Conservation (phyloP, 75 land plant species). For the Cupressus sempervirens region DNA sequence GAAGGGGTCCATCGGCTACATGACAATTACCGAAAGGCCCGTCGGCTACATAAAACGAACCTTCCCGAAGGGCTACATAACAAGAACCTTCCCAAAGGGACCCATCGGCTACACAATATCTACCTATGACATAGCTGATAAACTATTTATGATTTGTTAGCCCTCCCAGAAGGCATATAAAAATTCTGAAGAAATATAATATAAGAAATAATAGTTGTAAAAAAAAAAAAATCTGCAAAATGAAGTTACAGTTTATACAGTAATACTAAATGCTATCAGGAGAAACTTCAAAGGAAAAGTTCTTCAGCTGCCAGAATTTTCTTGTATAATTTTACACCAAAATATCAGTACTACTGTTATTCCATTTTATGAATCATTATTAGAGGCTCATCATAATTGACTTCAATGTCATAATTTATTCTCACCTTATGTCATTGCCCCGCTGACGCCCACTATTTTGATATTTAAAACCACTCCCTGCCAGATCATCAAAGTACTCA, state of each 20-base stretch:
- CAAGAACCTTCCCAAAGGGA: no score
- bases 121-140: no score
- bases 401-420: background rate
- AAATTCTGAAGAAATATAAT: background rate
- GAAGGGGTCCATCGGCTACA: no score
- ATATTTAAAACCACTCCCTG: constrained; percentile 24
- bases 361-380: background rate
- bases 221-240: background rate
- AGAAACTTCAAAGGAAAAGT: background rate
- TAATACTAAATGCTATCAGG: background rate
- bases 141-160: no score
- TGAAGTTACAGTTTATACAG: background rate
- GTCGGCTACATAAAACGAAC: no score
- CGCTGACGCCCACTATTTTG: constrained; percentile 13
- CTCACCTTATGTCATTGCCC: constrained; percentile 51
- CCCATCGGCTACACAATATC: no score
- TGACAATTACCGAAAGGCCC: no score
- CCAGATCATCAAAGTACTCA: constrained; percentile 31
- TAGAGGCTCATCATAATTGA: background rate
- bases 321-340: background rate
- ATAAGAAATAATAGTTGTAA: no score
- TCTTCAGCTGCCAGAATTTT: background rate
- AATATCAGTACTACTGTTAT: background rate
- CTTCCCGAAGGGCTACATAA: no score
- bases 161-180: background rate